Percentiles rank a stretch among this genome's conserved stretches.
phyloP scores from a whole-genome alignment of 208 protist genomes.

The Leptomonas seymouri region DNA sequence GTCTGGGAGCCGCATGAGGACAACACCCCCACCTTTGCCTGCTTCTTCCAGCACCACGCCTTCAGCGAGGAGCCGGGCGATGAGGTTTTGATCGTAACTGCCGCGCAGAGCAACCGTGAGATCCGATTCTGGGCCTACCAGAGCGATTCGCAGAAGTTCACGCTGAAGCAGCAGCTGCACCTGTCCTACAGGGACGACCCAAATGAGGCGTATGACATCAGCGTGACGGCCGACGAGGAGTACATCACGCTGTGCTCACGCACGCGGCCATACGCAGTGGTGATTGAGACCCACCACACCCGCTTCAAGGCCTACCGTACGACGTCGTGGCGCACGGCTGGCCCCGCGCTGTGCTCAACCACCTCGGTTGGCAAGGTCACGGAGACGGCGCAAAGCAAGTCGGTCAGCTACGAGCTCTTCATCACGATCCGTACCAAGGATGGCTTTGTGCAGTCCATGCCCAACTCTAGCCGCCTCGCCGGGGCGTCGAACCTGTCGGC shows the following conservation, averaged over 20 bases:
- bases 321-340: slow-evolving; percentile 83
- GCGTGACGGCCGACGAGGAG: slow-evolving; percentile 79
- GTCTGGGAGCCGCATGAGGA: slow-evolving; percentile 87
- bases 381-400: slow-evolving; percentile 62
- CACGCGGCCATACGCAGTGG: slow-evolving; percentile 60
- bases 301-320: slow-evolving; percentile 76
- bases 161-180: slow-evolving; percentile 81
- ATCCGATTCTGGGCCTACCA: slow-evolving; percentile 88
- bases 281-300: slow-evolving; percentile 79
- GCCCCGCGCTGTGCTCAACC: slow-evolving; percentile 58
- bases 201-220: slow-evolving; percentile 66
- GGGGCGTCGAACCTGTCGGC: slow-evolving; percentile 61
- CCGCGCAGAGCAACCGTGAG: slow-evolving; percentile 78
- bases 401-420: slow-evolving; percentile 81
- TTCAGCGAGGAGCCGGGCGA: slow-evolving; percentile 60
- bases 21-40: slow-evolving; percentile 73
- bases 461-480: slow-evolving; percentile 75
- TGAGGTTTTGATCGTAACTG: slow-evolving; percentile 74
- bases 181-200: slow-evolving; percentile 45
- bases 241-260: slow-evolving; percentile 88
- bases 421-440: slow-evolving; percentile 71
- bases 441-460: slow-evolving; percentile 71
- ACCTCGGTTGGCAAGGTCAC: slow-evolving; percentile 81
- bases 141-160: slow-evolving; percentile 65
- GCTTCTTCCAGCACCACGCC: slow-evolving; percentile 67